Conservation (phyloP, 345 rosid genomes). For the Linum tenue region DNA sequence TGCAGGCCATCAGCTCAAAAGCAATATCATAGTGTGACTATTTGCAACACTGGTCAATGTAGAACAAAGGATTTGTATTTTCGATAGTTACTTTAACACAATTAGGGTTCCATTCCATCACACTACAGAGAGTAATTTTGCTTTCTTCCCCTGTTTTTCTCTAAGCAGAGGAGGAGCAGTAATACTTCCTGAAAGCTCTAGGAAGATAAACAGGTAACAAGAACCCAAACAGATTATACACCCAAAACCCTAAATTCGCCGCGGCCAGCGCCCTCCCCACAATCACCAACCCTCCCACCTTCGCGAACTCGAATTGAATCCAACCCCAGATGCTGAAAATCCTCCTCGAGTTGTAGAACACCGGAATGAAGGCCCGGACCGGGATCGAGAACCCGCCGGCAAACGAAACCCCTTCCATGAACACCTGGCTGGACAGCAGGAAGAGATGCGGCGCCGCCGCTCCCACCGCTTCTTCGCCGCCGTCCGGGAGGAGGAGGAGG, state of each 20-base stretch:
- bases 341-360: slow-evolving; percentile 66
- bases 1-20: too few relatives aligned
- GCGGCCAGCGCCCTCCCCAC: slow-evolving; percentile 55
- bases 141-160: too few relatives aligned
- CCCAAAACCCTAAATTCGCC: slow-evolving; percentile 68
- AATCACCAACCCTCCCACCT: slow-evolving; percentile 31
- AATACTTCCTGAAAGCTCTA: slow-evolving; percentile 62
- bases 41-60: too few relatives aligned
- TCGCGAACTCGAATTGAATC: slow-evolving; percentile 42
- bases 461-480: background rate
- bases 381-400: slow-evolving; percentile 59
- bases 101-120: too few relatives aligned
- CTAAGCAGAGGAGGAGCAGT: slow-evolving; percentile 6
- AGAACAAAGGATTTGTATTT: too few relatives aligned
- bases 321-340: slow-evolving; percentile 55
- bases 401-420: slow-evolving; percentile 77
- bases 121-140: too few relatives aligned
- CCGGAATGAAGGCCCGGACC: slow-evolving; percentile 62
- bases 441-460: background rate
- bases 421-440: slow-evolving; percentile 56
- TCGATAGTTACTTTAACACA: too few relatives aligned
- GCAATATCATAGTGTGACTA: too few relatives aligned
- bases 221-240: slow-evolving; percentile 80
- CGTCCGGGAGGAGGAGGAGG: background rate
- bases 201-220: slow-evolving; percentile 80